phyloP scores from a whole-genome alignment of 768 basidiomycete genomes.

The Leccinum variicolor region DNA sequence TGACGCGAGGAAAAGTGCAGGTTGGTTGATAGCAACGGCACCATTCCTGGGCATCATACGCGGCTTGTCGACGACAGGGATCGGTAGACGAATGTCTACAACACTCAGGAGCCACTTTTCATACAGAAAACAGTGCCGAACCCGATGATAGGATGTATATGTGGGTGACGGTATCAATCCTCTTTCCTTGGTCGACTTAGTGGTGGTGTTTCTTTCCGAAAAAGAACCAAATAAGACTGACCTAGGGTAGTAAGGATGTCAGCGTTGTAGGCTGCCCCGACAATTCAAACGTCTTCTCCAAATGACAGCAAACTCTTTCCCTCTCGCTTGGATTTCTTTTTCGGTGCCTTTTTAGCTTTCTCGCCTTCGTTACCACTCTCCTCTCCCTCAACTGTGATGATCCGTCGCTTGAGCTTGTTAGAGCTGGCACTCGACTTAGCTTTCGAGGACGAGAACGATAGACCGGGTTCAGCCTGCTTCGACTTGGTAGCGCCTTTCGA shows the following conservation, averaged over 20 bases:
- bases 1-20: slow-evolving; percentile 1
- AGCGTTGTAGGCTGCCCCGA: neutral
- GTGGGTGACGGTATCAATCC: neutral
- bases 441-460: slow-evolving; percentile 42
- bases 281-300: slow-evolving; percentile 30
- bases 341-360: slow-evolving; percentile 30
- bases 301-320: slow-evolving; percentile 39
- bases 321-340: slow-evolving; percentile 55
- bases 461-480: slow-evolving; percentile 18
- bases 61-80: neutral
- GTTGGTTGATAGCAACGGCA: slow-evolving; percentile 6
- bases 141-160: neutral
- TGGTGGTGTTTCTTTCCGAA: neutral
- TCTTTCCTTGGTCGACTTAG: neutral
- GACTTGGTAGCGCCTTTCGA: slow-evolving; percentile 20
- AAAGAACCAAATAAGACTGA: neutral
- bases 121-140: neutral
- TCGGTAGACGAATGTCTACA: neutral
- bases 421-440: slow-evolving; percentile 20
- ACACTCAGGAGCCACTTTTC: neutral
- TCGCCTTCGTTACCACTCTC: slow-evolving; percentile 24
- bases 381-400: slow-evolving; percentile 29
- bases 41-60: slow-evolving; percentile 4
- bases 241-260: neutral
- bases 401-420: slow-evolving; percentile 35